Base-by-base conservation (phyloP, 495 filamentous ascomycete genomes). In the Aspergillus saccharolyticus region DNA sequence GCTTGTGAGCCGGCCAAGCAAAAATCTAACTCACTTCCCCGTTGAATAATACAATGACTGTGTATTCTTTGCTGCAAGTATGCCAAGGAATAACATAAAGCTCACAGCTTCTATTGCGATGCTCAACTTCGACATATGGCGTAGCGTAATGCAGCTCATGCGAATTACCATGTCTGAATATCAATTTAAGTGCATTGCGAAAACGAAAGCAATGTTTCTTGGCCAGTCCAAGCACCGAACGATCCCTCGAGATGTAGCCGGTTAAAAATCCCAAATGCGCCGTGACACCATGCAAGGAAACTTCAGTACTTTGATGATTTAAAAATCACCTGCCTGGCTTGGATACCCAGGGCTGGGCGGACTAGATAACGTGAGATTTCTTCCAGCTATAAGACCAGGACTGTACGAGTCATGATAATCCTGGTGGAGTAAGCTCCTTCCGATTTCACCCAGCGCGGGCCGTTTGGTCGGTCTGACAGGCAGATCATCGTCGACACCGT, bases 401-500 rank as follows among this genome's bases (percentile, higher is more conserved):
- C 44, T 61, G 19, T 65, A 58, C 22, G 64, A 63, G 19, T 64
- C 55, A 43, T 63, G 63, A 53, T 56, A 55, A 25, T 69, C 70
- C 20, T 60, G 64, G 18, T 57, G 56, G 21, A 66, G 61, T 42
- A 62, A 59, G 17, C 57, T 44, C 15, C 66, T 61, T 43, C 62
- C 55, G 0, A 53, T 24, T 7, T 65, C 50, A 53, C 55, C 64
- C 14, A 74, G 48, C 6, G 67, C 63, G 21, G 65, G 71, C 18
- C 76, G 69, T 59, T 92, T 92, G 2, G 78, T 57, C 15, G 84
- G 72, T 19, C 79, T 81, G 15, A 73, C 67, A 10, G 81, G 82
- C 5, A 62, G 70, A 44, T 85, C 81, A 25, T 92, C 89, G 44
- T 89, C 87, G 57, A 89, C 87, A 54, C 89, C 87, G 47, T 86